Evolutionary conservation across 257 asterid species (phyloP), one percentile per base, ranked within the genome.

Genomic region (Lycium ferocissimum): DNA sequence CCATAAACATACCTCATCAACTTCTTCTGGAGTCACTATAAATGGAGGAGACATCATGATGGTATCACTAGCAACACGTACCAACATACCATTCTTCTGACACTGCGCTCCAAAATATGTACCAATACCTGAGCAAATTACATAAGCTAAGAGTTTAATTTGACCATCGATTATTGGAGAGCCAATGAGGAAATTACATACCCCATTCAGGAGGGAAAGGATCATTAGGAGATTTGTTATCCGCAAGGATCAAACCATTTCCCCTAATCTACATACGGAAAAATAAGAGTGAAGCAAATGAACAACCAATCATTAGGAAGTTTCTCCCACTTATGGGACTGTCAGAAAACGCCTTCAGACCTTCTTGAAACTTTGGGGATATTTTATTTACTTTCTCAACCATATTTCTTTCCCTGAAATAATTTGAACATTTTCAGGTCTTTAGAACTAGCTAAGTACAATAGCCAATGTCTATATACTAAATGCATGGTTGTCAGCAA

Each of bases 41-140:
- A 95, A 91, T 1, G 99, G 97, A 56, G 99, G 99, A 85, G 97
- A 96, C 98, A 96, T 96, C 97, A 96, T 91, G 85, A 92, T 91
- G 56, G 6, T 89, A 87, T 96, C 98, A 17, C 98, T 98, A 13
- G 94, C 90, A 79, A 90, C 94, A 17, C 99, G 97, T n/a, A 94
- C 95, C 76, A 96, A 85, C 99, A 96, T 90, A 37, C 99, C 99
- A 6, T 89, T 75, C 87, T 96, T 90, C 93, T 90, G 91, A 56
- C 99, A 96, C 83, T 93, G 91, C 7, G 96, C 97, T 89, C 96
- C 97, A 84, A 96, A 96, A 86, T 95, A 96, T 83, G 98, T 26
- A 26, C 33, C 33, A 26, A 26, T 26, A 26, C 33, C 0, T 26
- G 33, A 26, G 33, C 33, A 26, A 26, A 26, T 26, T 26, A 26